Evolutionary conservation across 2,329 filamentous ascomycete species (phyloP).

Genomic region (Aspergillaceae sp.): DNA sequence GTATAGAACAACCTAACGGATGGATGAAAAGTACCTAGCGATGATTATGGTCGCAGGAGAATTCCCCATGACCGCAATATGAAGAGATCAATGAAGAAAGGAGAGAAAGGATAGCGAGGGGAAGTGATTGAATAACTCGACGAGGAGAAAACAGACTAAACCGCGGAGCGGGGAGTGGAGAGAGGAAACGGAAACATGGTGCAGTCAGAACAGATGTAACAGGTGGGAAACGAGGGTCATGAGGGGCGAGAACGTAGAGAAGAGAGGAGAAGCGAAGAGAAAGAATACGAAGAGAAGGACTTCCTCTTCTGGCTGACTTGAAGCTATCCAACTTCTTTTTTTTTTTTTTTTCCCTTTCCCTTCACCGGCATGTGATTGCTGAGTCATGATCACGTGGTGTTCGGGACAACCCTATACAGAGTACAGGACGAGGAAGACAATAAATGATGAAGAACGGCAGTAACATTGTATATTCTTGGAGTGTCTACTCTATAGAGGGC

Average conservation of each 20-base stretch:
- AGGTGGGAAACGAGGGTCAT: no score
- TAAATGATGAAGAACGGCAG: no score
- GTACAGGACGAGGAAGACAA: no score
- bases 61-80: conserved; percentile 22
- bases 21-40: conserved; percentile 25
- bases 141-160: background rate
- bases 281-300: background rate
- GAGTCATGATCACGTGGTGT: background rate
- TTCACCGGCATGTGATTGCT: background rate
- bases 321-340: background rate
- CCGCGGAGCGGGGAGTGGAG: background rate
- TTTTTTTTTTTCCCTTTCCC: background rate
- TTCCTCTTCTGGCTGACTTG: background rate
- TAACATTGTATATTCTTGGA: no score
- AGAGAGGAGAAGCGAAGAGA: background rate
- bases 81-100: background rate
- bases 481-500: background rate
- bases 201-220: background rate
- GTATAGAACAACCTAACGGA: background rate
- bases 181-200: background rate
- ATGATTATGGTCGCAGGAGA: conserved; percentile 36
- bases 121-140: background rate
- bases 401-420: no score
- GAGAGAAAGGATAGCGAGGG: background rate
- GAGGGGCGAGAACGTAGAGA: background rate